phyloP scores from a whole-genome alignment of 169 alveolate species.

The Prorocentrum cordatum region DNA sequence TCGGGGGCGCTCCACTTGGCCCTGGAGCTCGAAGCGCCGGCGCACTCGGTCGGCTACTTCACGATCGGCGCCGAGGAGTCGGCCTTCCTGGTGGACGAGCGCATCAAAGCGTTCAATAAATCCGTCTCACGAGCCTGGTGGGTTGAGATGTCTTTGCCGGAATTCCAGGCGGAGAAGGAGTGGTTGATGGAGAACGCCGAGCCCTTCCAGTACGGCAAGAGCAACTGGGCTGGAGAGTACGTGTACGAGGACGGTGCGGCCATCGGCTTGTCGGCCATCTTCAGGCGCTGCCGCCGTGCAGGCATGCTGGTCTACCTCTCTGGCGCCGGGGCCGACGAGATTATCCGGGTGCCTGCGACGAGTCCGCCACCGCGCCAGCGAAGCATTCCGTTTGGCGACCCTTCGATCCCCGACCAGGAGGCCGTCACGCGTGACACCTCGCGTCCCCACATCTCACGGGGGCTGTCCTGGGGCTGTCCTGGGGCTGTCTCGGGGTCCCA shows the following conservation, averaged over 20 bases:
- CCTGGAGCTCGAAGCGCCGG: constrained; percentile 31
- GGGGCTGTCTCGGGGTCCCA: no score
- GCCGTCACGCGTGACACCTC: no score
- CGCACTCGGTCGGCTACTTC: constrained; percentile 27
- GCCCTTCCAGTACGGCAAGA: constrained; percentile 18
- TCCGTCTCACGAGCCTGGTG: constrained; percentile 34
- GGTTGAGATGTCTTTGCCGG: constrained; percentile 18
- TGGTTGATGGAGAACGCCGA: constrained; percentile 19
- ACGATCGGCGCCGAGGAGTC: constrained; percentile 48
- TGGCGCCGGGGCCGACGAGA: constrained; percentile 66
- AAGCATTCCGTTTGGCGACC: no score
- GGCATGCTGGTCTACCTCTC: constrained; percentile 48
- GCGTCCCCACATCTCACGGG: no score
- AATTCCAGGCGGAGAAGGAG: constrained; percentile 27
- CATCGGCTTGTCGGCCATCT: constrained; percentile 40
- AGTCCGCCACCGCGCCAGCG: no score
- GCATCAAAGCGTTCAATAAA: not conserved
- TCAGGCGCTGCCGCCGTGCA: constrained; percentile 25
- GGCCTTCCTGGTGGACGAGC: not conserved
- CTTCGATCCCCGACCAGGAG: no score
- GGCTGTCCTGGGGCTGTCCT: no score
- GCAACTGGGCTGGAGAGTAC: constrained; percentile 63
- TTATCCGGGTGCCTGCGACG: no score
- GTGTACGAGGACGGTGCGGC: constrained; percentile 68
- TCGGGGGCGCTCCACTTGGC: constrained; percentile 63